A percentile compares a stretch with the other conserved stretches of the same genome.
These are phyloP conservation scores for Boletus pseudo-olivaceus DNA, from an alignment of 768 basidiomycete genomes.

Conservation along the genomic window DNA sequence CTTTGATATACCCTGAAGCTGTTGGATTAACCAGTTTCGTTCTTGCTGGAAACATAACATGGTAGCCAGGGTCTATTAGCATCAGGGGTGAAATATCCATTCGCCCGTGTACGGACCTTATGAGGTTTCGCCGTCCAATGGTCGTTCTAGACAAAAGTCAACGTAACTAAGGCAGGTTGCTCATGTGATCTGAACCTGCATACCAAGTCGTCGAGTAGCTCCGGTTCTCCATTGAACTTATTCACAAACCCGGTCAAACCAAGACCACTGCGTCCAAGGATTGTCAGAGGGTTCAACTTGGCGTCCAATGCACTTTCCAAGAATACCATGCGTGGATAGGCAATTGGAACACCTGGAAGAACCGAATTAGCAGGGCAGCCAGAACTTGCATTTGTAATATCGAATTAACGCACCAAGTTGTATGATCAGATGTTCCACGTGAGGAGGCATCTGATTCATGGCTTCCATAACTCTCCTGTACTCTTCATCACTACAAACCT, in stretches of 20 bases:
- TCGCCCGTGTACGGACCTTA: constrained; percentile 55
- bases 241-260: constrained; percentile 81
- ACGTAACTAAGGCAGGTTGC: constrained; percentile 23
- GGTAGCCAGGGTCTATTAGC: background rate
- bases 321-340: constrained; percentile 93
- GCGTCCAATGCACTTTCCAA: constrained; percentile 74
- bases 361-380: background rate
- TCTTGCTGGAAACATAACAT: constrained; percentile 56
- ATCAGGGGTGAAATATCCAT: background rate
- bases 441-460: constrained; percentile 54
- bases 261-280: constrained; percentile 64
- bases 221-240: constrained; percentile 89
- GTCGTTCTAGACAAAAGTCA: constrained; percentile 76
- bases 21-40: constrained; percentile 82
- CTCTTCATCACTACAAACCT: constrained; percentile 71
- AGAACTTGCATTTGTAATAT: background rate
- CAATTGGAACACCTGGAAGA: constrained; percentile 65
- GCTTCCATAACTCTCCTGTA: constrained; percentile 72
- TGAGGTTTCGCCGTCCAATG: constrained; percentile 86
- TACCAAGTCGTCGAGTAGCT: constrained; percentile 90
- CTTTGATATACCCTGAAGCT: constrained; percentile 70
- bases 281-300: constrained; percentile 80
- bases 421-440: constrained; percentile 79
- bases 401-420: constrained; percentile 55
- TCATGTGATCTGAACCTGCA: constrained; percentile 15